Evolutionary conservation across 306 rosid genomes (phyloP).

Genomic region (Ziziphus jujuba): DNA sequence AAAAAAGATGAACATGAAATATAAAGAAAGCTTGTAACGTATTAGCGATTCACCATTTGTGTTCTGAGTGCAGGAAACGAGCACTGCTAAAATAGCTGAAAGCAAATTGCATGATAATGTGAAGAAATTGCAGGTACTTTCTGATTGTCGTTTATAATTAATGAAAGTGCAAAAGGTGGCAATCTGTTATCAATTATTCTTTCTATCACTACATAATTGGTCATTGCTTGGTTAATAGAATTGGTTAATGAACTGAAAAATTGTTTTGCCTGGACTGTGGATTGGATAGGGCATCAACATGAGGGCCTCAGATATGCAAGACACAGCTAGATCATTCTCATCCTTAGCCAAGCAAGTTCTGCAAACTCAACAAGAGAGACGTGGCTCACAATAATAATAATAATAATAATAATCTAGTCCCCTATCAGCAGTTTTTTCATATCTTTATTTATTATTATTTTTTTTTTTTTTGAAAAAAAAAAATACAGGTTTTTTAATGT

Average conservation of each 20-base stretch:
- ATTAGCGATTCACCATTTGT: background rate
- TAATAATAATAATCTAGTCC: too few relatives aligned
- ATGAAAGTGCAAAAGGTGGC: background rate
- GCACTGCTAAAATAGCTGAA: slow-evolving; percentile 57
- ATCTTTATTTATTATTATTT: too few relatives aligned
- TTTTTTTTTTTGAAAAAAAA: too few relatives aligned
- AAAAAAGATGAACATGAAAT: too few relatives aligned
- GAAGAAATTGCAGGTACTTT: slow-evolving; percentile 57
- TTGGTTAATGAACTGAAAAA: background rate
- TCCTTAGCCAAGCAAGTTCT: slow-evolving; percentile 75
- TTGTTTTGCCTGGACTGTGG: background rate
- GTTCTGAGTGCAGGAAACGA: slow-evolving; percentile 52
- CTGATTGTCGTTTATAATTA: background rate
- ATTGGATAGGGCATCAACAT: slow-evolving; percentile 54
- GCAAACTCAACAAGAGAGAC: slow-evolving; percentile 56
- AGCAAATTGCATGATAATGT: slow-evolving; percentile 70
- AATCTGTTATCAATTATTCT: background rate
- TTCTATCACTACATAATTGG: background rate
- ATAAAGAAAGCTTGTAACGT: too few relatives aligned
- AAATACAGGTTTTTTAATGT: too few relatives aligned
- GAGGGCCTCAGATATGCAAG: slow-evolving; percentile 70
- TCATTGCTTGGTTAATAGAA: background rate
- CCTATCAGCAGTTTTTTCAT: too few relatives aligned
- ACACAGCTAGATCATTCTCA: slow-evolving; percentile 78
- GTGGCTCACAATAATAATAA: slow-evolving; percentile 26